Evolutionary conservation across 371 early-diverging fungal genomes (phyloP).

Genomic region (Mycotypha africana): DNA sequence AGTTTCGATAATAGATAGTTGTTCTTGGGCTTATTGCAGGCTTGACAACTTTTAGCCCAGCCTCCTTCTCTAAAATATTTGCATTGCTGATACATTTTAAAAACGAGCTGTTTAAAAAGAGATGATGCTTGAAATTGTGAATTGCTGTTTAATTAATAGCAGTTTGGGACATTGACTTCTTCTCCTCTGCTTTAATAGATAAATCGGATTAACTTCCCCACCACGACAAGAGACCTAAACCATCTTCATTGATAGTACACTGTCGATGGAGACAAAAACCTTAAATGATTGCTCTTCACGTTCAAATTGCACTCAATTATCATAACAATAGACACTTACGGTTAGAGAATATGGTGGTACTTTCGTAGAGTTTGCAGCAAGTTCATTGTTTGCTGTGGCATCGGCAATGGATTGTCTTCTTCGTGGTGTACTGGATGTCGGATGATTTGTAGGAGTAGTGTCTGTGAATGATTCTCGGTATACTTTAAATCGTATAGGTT

Average conservation of each 20-base stretch:
- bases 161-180: no score
- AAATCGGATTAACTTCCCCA: conserved; percentile 64
- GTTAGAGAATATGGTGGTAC: conserved; percentile 57
- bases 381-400: conserved; percentile 34
- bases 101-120: no score
- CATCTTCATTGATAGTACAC: conserved; percentile 68
- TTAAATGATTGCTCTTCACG: not conserved
- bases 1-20: no score
- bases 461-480: conserved; percentile 75
- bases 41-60: no score
- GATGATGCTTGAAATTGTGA: no score
- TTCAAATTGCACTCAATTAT: not conserved
- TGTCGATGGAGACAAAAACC: conserved; percentile 15
- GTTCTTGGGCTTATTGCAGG: no score
- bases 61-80: no score
- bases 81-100: no score
- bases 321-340: conserved; percentile 32
- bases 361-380: conserved; percentile 54
- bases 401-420: conserved; percentile 37
- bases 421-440: not conserved
- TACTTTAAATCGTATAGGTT: conserved; percentile 75
- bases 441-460: conserved; percentile 60
- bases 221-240: conserved; percentile 74
- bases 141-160: no score
- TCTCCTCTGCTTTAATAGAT: no score